Evolutionary conservation across 768 basidiomycete genomes (phyloP), one percentile per base, ranked within the genome.

Genomic region (Tubosaeta brunneosetosa): DNA sequence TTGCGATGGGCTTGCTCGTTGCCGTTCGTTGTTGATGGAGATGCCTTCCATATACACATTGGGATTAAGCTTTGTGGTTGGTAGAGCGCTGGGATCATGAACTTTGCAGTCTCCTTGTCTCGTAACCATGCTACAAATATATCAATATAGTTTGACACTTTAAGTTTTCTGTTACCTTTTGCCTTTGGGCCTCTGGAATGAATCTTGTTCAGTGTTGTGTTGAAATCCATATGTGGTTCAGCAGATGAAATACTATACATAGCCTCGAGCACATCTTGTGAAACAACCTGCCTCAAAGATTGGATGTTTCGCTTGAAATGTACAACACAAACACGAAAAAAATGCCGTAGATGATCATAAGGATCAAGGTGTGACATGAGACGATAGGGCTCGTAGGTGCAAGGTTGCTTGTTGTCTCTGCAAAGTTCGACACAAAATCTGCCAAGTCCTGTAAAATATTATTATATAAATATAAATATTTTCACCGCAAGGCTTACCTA

Each of bases 1-100:
- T 47, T 52, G 0, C 29, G 2, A n/a, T 58, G 57, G 2, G 50
- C 50, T 32, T 58, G 57, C 8, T 55, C 41, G 37, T 58, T 58
- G 0, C 54, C 43, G 13, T 58, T 58, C 27, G 54, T 58, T 16
- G 51, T 56, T 25, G 51, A 29, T 29, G 51, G 55, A 0, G 13
- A 50, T 2, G 55, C 55, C 3, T 50, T 50, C 51, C 51, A 53
- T 0, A 53, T 36, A 1, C 33, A 14, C 3, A 13, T 1, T 0
- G 49, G 55, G 1, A 56, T 56, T 1, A 56, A 22, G 27, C 55
- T 56, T 0, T 4, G 1, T 13, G 55, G 50, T 3, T 38, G 26
- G 10, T 55, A 55, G 0, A 55, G 36, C 26, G 47, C 41, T 0
- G 50, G 47, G 5, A 55, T 37, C 1, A 38, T 10, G 11, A 55